Conservation (phyloP, 106 monocot species). For the Cymbidium sinense region DNA sequence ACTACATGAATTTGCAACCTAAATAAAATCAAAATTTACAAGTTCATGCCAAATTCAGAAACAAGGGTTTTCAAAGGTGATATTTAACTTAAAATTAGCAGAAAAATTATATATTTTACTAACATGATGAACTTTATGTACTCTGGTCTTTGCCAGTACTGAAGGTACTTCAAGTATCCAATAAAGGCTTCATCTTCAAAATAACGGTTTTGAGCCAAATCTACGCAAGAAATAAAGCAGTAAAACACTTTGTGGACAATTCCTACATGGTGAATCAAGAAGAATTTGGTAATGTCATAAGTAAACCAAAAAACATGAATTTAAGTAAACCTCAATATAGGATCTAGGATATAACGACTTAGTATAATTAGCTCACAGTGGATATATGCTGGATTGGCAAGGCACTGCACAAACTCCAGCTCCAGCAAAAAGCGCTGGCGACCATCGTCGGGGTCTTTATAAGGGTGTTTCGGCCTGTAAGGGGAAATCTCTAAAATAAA, state of each 20-base stretch:
- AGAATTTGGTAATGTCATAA: not conserved
- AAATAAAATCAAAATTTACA: not conserved
- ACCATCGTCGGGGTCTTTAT: slow-evolving; percentile 89
- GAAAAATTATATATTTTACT: slow-evolving; percentile 8
- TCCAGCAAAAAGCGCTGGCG: slow-evolving; percentile 82
- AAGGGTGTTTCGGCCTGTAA: slow-evolving; percentile 39
- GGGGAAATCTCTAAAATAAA: not conserved
- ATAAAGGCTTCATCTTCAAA: slow-evolving; percentile 99
- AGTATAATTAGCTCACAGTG: slow-evolving; percentile 48
- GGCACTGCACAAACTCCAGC: slow-evolving; percentile 92
- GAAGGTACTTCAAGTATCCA: slow-evolving; percentile 94
- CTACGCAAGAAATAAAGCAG: slow-evolving; percentile 24
- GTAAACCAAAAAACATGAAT: not conserved
- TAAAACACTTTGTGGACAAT: not conserved
- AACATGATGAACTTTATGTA: slow-evolving; percentile 94
- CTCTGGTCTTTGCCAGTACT: slow-evolving; percentile 89
- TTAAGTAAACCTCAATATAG: not conserved
- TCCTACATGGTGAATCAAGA: not conserved
- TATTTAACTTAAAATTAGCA: not conserved
- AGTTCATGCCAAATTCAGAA: not conserved
- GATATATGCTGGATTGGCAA: slow-evolving; percentile 93
- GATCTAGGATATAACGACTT: not conserved
- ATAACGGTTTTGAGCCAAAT: slow-evolving; percentile 93
- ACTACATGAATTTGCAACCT: not conserved
- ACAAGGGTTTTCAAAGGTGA: not conserved